Evolutionary conservation across 768 basidiomycete genomes (phyloP).

Genomic region (Dioszegia hungarica): DNA sequence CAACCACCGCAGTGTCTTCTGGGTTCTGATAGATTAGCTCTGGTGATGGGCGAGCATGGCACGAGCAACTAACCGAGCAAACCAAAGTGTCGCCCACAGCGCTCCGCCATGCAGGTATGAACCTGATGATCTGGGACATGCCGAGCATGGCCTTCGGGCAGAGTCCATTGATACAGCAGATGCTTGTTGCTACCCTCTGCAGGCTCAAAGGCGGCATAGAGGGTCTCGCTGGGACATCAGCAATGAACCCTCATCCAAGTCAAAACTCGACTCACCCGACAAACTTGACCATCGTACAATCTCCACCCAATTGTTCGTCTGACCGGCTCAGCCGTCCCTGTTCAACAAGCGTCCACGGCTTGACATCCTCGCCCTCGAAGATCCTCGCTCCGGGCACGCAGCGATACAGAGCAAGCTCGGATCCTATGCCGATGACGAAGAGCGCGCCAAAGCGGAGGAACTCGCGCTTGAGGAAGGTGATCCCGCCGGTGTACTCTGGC

Average conservation of each 20-base stretch:
- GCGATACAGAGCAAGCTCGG: slow-evolving; percentile 71
- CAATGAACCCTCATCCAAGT: neutral
- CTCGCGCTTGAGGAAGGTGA: slow-evolving; percentile 85
- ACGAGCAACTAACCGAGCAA: slow-evolving; percentile 30
- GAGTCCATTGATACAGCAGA: slow-evolving; percentile 44
- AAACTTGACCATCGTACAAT: slow-evolving; percentile 72
- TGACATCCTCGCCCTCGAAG: slow-evolving; percentile 54
- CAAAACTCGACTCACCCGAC: slow-evolving; percentile 58
- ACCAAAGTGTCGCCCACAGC: slow-evolving; percentile 43
- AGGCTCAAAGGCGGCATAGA: slow-evolving; percentile 41
- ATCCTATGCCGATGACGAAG: slow-evolving; percentile 73
- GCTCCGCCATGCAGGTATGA: slow-evolving; percentile 42
- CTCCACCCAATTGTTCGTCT: slow-evolving; percentile 55
- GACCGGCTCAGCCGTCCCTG: slow-evolving; percentile 59
- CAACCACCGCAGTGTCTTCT: slow-evolving; percentile 48
- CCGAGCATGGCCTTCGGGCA: slow-evolving; percentile 47
- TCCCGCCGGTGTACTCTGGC: slow-evolving; percentile 59
- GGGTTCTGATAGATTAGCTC: slow-evolving; percentile 23
- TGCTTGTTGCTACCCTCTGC: slow-evolving; percentile 11
- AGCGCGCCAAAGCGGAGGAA: slow-evolving; percentile 71
- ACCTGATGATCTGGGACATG: slow-evolving; percentile 38
- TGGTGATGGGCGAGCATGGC: neutral
- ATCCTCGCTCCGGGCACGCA: slow-evolving; percentile 66
- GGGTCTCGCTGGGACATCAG: slow-evolving; percentile 36
- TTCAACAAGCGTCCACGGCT: slow-evolving; percentile 66